phyloP scores from a whole-genome alignment of 2,329 filamentous ascomycete species.

The Ophiosphaerella narmari region DNA sequence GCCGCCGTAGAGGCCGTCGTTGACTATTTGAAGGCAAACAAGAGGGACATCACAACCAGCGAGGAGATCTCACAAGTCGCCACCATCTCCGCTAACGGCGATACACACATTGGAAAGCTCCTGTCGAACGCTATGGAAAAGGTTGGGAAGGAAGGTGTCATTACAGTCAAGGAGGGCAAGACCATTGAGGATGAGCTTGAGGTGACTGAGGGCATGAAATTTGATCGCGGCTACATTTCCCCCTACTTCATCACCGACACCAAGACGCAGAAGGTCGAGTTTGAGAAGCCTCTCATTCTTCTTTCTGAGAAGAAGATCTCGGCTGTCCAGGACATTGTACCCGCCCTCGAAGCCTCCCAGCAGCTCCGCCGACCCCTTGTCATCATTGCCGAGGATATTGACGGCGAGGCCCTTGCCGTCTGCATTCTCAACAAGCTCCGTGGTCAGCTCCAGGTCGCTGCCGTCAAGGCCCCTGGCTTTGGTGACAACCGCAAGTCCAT shows the following conservation, averaged over 20 bases:
- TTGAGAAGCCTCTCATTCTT: conserved; percentile 98
- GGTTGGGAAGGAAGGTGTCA: conserved; percentile 99
- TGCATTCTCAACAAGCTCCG: conserved; percentile 99
- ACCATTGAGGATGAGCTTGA: conserved; percentile 97
- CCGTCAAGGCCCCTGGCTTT: conserved; percentile 98
- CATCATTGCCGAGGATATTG: conserved; percentile 99
- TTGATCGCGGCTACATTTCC: conserved; percentile 97
- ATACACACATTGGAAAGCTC: conserved; percentile 90
- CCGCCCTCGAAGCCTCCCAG: conserved; percentile 94
- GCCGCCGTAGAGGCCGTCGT: conserved; percentile 94
- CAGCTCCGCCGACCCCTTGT: conserved; percentile 93
- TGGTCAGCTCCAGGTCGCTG: conserved; percentile 96
- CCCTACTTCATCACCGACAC: conserved; percentile 99
- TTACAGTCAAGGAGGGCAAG: conserved; percentile 99
- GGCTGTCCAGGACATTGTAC: conserved; percentile 97
- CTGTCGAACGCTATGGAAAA: conserved; percentile 99
- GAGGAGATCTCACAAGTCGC: conserved; percentile 97
- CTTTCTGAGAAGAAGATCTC: conserved; percentile 99
- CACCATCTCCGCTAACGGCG: conserved; percentile 97
- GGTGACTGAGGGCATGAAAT: conserved; percentile 99
- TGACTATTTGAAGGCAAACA: conserved; percentile 91
- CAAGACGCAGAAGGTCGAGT: conserved; percentile 99
- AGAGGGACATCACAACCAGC: conserved; percentile 96
- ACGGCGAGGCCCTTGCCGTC: conserved; percentile 96
- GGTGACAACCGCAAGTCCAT: conserved; percentile 99